phyloP scores from a whole-genome alignment of 768 basidiomycete species.

The Cubamyces lactineus region DNA sequence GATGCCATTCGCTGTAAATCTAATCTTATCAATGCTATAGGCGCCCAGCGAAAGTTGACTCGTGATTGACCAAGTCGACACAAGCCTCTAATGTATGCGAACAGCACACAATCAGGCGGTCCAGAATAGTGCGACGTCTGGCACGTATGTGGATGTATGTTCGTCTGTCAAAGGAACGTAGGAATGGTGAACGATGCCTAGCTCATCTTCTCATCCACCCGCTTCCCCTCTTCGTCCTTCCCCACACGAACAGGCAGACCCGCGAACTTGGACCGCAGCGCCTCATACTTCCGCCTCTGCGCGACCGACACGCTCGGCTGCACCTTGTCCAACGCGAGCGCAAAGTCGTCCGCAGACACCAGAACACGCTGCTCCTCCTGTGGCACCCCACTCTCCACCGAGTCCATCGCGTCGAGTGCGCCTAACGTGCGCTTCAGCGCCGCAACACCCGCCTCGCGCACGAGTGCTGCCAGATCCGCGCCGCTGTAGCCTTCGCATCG shows the following conservation, averaged over 20 bases:
- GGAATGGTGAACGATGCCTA: background rate
- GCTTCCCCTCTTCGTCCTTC: constrained; percentile 25
- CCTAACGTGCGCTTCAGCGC: constrained; percentile 75
- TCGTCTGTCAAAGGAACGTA: too few species aligned
- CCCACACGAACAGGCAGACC: constrained; percentile 57
- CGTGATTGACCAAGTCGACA: background rate
- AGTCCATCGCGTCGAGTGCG: constrained; percentile 63
- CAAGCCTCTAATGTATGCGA: too few species aligned
- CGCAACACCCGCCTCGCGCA: constrained; percentile 88
- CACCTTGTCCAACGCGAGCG: constrained; percentile 74
- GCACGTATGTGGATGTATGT: too few species aligned
- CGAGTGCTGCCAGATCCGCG: constrained; percentile 86
- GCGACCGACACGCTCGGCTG: constrained; percentile 81
- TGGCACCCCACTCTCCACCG: constrained; percentile 28
- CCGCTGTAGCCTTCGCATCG: constrained; percentile 89
- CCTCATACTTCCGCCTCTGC: constrained; percentile 84
- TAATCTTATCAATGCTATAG: background rate
- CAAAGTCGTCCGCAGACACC: constrained; percentile 73
- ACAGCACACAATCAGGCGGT: background rate
- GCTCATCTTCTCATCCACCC: constrained; percentile 8
- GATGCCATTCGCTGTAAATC: background rate
- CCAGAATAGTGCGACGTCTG: background rate
- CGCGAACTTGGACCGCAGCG: constrained; percentile 79
- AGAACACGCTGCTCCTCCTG: constrained; percentile 38
- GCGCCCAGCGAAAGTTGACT: too few species aligned